Evolutionary conservation across 1,284 basidiomycete species (phyloP), one percentile per base, ranked within the genome.

Genomic region (Microbotryomycetes sp.): DNA sequence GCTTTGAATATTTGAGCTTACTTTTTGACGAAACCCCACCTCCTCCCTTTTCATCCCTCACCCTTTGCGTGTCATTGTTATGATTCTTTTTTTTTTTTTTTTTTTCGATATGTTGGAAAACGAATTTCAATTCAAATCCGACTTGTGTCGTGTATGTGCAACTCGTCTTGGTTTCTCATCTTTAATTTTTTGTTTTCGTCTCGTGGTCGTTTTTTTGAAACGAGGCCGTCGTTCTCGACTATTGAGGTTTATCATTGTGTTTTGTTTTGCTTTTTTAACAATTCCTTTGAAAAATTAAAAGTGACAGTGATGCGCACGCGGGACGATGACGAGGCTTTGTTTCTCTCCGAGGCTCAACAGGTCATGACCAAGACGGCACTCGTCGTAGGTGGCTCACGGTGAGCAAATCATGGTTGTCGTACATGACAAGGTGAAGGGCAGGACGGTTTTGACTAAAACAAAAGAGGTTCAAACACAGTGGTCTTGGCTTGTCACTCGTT

Each of bases 221-320:
- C n/a, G n/a, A n/a, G n/a, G n/a, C n/a, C n/a, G n/a, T n/a, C n/a
- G n/a, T n/a, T n/a, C n/a, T n/a, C n/a, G n/a, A n/a, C n/a, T n/a
- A n/a, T n/a, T n/a, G n/a, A n/a, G n/a, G n/a, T n/a, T n/a, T n/a
- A n/a, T n/a, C n/a, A n/a, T n/a, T n/a, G n/a, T n/a, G n/a, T n/a
- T n/a, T n/a, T n/a, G n/a, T n/a, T n/a, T 22, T 16, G 23, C 23
- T 46, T n/a, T 36, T n/a, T 22, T 9, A 9, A 28, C 29, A 19
- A 32, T 42, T 46, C 59, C 15, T n/a, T n/a, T n/a, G 45, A 26
- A 16, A 15, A 28, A 31, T 7, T 19, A 28, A 45, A 26, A 59
- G 72, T 72, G 80, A 92, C 82, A 89, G 86, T 75, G 83, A 84
- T 71, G 92, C 92, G 82, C 87, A 91, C 80, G 89, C 88, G 80